phyloP scores from a whole-genome alignment of 2,329 filamentous ascomycete species.

The Cadophora sp. region DNA sequence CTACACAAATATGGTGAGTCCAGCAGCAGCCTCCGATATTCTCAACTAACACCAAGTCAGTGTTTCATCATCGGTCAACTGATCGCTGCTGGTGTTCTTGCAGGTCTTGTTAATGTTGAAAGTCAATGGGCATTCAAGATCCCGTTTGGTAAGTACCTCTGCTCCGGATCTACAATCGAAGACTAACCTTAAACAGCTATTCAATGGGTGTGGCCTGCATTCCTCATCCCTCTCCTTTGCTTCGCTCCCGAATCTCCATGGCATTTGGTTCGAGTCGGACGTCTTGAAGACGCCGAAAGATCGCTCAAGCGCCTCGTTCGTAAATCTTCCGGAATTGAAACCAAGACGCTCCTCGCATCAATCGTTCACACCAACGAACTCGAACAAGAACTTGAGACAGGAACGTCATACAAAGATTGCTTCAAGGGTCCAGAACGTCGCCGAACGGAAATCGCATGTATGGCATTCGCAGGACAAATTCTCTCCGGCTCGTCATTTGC shows the following conservation, averaged over 20 bases:
- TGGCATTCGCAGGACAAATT: slow-evolving; percentile 67
- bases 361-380: slow-evolving; percentile 62
- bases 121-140: slow-evolving; percentile 50
- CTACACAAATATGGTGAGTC: slow-evolving; percentile 53
- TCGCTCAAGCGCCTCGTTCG: slow-evolving; percentile 49
- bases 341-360: slow-evolving; percentile 47
- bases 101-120: slow-evolving; percentile 45
- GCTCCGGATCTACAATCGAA: neutral
- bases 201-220: slow-evolving; percentile 55
- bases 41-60: neutral
- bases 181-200: slow-evolving; percentile 27
- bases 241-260: slow-evolving; percentile 56
- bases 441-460: slow-evolving; percentile 58
- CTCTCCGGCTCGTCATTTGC: slow-evolving; percentile 66
- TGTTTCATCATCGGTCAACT: slow-evolving; percentile 59
- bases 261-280: slow-evolving; percentile 54
- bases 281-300: slow-evolving; percentile 52
- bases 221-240: slow-evolving; percentile 51
- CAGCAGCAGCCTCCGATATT: too few species aligned
- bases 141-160: slow-evolving; percentile 48
- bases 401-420: slow-evolving; percentile 56
- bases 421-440: slow-evolving; percentile 54
- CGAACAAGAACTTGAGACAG: slow-evolving; percentile 51
- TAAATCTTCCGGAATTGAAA: slow-evolving; percentile 19
- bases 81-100: slow-evolving; percentile 55